Percentiles rank a stretch among this genome's conserved stretches.
Conservation (phyloP, 305 asterid species). For the Fraxinus albicans region DNA sequence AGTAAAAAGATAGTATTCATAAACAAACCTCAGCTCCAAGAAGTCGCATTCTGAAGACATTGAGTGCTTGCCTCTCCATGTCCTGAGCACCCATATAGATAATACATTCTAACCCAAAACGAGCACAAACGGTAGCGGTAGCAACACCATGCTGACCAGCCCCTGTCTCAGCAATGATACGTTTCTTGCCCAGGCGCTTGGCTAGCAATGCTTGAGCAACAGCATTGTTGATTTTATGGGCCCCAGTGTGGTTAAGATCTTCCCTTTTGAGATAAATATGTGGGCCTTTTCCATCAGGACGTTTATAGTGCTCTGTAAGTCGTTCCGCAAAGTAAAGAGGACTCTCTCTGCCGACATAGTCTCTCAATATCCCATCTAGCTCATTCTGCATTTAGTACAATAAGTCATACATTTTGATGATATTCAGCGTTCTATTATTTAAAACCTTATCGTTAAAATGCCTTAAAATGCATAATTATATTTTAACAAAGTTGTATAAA, state of each 20-base stretch:
- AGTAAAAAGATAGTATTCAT: conserved; percentile 17
- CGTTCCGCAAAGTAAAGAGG: conserved; percentile 93
- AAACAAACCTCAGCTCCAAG: conserved; percentile 95
- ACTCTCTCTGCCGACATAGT: conserved; percentile 93
- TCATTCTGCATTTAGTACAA: conserved; percentile 55
- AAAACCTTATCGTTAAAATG: not conserved
- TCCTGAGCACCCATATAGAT: conserved; percentile 98
- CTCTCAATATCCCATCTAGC: conserved; percentile 75
- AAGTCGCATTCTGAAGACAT: conserved; percentile 92
- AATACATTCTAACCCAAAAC: conserved; percentile 78
- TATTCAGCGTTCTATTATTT: not conserved
- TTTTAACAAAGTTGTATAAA: not conserved
- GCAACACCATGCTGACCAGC: conserved; percentile 99
- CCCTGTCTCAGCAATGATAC: conserved; percentile 93
- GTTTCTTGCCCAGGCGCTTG: conserved; percentile 87
- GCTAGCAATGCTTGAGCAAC: conserved; percentile 95
- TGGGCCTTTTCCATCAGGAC: conserved; percentile 77
- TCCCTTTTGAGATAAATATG: conserved; percentile 82
- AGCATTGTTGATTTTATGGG: conserved; percentile 93
- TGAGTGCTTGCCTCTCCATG: conserved; percentile 93
- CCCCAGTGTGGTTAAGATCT: conserved; percentile 96
- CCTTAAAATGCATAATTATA: not conserved
- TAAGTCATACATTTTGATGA: not conserved
- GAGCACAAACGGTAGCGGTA: conserved; percentile 95
- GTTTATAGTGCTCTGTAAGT: conserved; percentile 77